These are phyloP conservation scores for Colletotrichum costaricense DNA, from an alignment of 2,329 filamentous ascomycete species.

Conservation along the genomic window DNA sequence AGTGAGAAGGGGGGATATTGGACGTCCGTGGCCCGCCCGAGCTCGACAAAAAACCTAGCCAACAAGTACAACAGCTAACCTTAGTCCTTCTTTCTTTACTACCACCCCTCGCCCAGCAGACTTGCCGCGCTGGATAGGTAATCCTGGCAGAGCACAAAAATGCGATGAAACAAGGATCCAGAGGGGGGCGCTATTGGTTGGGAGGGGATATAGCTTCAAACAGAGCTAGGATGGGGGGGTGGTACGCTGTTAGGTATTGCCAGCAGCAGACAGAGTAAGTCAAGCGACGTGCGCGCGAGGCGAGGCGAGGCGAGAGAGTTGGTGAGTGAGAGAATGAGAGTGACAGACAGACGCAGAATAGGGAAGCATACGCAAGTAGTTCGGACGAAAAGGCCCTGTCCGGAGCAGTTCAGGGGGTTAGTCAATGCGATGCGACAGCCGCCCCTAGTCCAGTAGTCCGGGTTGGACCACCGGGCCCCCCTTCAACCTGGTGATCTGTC, in stretches of 20 bases:
- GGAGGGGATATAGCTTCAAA: conserved; percentile 36
- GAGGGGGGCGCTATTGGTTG: conserved; percentile 30
- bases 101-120: conserved; percentile 20
- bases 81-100: conserved; percentile 4
- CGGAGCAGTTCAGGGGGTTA: conserved; percentile 13
- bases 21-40: conserved; percentile 34
- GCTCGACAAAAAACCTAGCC: conserved; percentile 32
- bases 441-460: conserved; percentile 27
- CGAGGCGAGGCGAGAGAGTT: background rate
- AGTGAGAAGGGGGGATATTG: conserved; percentile 18
- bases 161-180: conserved; percentile 37
- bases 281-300: background rate
- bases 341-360: background rate
- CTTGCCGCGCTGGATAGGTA: conserved; percentile 23
- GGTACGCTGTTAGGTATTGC: conserved; percentile 2
- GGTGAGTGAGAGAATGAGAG: background rate
- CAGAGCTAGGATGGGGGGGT: conserved; percentile 20
- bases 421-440: conserved; percentile 34
- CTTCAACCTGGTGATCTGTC: background rate
- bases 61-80: conserved; percentile 1
- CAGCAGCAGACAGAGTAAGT: background rate
- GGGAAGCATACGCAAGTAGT: conserved; percentile 30
- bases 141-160: conserved; percentile 10
- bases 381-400: conserved; percentile 32
- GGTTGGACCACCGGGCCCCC: background rate